Percentiles rank a stretch among this genome's conserved stretches.
phyloP scores from a whole-genome alignment of 2,329 filamentous ascomycete species.

The Zopfia rhizophila region DNA sequence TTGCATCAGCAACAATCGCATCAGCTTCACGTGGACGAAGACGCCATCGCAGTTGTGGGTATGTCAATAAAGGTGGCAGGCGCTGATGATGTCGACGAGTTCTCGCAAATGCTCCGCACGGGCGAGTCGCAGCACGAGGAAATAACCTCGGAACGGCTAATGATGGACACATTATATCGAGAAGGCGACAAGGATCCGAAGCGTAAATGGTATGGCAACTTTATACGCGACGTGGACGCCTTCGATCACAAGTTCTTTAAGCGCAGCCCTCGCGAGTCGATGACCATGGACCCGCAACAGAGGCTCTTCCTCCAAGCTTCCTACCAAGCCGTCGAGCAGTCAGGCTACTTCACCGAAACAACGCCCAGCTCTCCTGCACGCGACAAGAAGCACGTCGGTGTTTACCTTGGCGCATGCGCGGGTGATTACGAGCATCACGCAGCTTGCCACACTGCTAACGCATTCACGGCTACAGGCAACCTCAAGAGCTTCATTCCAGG shows the following conservation, averaged over 20 bases:
- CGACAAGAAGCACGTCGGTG: slow-evolving; percentile 41
- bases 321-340: slow-evolving; percentile 54
- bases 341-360: slow-evolving; percentile 30
- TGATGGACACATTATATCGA: not conserved
- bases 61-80: slow-evolving; percentile 2
- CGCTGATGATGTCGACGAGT: slow-evolving; percentile 2
- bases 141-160: slow-evolving; percentile 25
- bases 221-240: slow-evolving; percentile 36
- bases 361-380: slow-evolving; percentile 19
- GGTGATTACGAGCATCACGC: slow-evolving; percentile 42
- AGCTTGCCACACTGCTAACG: slow-evolving; percentile 21
- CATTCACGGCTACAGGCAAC: slow-evolving; percentile 31
- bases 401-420: slow-evolving; percentile 44
- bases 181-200: slow-evolving; percentile 9
- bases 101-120: slow-evolving; percentile 1
- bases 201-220: slow-evolving; percentile 30
- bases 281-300: slow-evolving; percentile 40
- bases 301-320: slow-evolving; percentile 38
- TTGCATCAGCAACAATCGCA: too few relatives aligned
- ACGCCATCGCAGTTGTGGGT: slow-evolving; percentile 8
- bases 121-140: slow-evolving; percentile 42
- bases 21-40: slow-evolving; percentile 3
- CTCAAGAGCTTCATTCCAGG: slow-evolving; percentile 35
- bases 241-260: slow-evolving; percentile 48
- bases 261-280: slow-evolving; percentile 30